phyloP scores from a whole-genome alignment of 163 green algal species.

The Scenedesmus sp. region DNA sequence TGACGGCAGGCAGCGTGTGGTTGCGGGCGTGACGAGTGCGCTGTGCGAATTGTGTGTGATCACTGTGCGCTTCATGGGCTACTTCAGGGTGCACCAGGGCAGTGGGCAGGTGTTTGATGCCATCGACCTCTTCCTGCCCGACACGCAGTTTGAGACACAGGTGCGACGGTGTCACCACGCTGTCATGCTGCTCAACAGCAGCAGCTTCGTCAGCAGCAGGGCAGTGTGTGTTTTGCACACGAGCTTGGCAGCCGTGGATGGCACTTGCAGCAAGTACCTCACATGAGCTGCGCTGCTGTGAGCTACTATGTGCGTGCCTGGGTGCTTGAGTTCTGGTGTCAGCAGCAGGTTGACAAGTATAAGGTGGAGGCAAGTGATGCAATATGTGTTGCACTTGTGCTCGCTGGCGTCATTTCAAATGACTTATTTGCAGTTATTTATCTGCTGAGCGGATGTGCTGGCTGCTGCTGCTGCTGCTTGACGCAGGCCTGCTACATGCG shows the following conservation, averaged over 20 bases:
- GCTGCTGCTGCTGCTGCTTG: not conserved
- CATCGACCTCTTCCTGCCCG: conserved; percentile 94
- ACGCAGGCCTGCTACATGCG: conserved; percentile 83
- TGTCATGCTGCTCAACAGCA: not conserved
- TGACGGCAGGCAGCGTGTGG: not conserved
- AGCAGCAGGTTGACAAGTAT: too few relatives aligned
- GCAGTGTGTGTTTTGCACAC: too few relatives aligned
- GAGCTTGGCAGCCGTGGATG: too few relatives aligned
- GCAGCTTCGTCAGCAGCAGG: not conserved
- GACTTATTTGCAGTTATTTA: too few relatives aligned
- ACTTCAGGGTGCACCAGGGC: conserved; percentile 85
- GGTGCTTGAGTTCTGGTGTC: too few relatives aligned
- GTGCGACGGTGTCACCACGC: conserved; percentile 57
- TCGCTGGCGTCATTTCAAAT: too few relatives aligned
- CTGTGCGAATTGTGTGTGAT: conserved; percentile 65
- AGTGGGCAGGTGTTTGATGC: conserved; percentile 86
- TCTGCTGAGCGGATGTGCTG: too few relatives aligned
- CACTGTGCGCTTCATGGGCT: conserved; percentile 76
- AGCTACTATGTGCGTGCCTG: too few relatives aligned
- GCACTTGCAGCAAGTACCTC: too few relatives aligned
- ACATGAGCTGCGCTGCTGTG: too few relatives aligned
- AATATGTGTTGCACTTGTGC: too few relatives aligned
- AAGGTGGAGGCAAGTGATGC: too few relatives aligned
- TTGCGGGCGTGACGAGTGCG: not conserved
- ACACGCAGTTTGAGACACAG: conserved; percentile 88